phyloP scores from a whole-genome alignment of 805 yeast genomes.

The Blastobotrys americana region DNA sequence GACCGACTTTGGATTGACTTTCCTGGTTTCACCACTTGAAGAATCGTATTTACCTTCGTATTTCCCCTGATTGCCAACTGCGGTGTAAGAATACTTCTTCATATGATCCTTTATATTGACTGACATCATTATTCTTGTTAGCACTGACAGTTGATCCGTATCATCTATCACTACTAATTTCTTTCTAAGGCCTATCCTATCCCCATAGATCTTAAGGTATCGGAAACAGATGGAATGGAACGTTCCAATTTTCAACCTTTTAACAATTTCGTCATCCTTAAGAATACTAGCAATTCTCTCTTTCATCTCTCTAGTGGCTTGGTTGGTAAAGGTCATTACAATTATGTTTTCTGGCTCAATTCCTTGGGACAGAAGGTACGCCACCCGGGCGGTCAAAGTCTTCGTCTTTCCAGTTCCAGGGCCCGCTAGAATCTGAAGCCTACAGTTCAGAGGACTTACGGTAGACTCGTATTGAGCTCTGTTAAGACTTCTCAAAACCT shows the following conservation, averaged over 20 bases:
- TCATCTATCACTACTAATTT: background rate
- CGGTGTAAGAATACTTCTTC: background rate
- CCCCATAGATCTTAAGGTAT: slow-evolving; percentile 51
- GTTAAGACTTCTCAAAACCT: slow-evolving; percentile 26
- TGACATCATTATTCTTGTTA: background rate
- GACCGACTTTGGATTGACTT: background rate
- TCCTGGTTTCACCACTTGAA: background rate
- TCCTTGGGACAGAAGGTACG: slow-evolving; percentile 46
- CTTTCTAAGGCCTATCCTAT: slow-evolving; percentile 40
- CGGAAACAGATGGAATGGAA: slow-evolving; percentile 78
- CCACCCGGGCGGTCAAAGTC: slow-evolving; percentile 73
- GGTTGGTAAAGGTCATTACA: slow-evolving; percentile 88
- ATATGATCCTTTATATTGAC: background rate
- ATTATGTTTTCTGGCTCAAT: slow-evolving; percentile 58
- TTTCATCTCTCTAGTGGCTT: slow-evolving; percentile 82
- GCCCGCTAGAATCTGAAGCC: slow-evolving; percentile 52
- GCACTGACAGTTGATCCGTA: background rate
- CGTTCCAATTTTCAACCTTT: slow-evolving; percentile 65
- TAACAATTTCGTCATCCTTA: slow-evolving; percentile 29
- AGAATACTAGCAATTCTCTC: slow-evolving; percentile 44
- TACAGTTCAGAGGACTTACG: slow-evolving; percentile 34
- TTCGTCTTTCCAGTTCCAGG: slow-evolving; percentile 78
- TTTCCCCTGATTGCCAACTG: background rate
- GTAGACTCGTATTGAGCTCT: slow-evolving; percentile 41
- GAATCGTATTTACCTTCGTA: background rate